Conservation (phyloP, 225 moss, liverwort and hornwort genomes). For the Takakia lepidozioides region DNA sequence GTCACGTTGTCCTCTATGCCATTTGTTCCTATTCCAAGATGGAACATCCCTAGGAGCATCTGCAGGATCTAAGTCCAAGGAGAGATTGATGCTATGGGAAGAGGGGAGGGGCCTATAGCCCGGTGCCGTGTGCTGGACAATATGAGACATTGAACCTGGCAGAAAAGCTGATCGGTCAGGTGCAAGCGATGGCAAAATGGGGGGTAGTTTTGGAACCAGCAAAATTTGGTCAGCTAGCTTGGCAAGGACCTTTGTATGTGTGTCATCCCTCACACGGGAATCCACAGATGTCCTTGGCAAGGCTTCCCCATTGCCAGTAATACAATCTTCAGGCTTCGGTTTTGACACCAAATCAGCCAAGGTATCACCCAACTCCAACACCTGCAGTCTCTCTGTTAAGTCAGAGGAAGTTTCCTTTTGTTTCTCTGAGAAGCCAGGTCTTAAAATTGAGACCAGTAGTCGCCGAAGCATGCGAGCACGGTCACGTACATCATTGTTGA, state of each 20-base stretch:
- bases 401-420: constrained; percentile 13
- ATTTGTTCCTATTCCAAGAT: no score
- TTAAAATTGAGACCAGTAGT: constrained; percentile 42
- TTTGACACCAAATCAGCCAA: constrained; percentile 8
- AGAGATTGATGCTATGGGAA: constrained; percentile 57
- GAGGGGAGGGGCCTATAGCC: constrained; percentile 70
- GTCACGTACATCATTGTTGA: constrained; percentile 81
- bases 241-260: constrained; percentile 21
- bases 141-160: constrained; percentile 96
- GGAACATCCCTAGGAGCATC: constrained; percentile 10
- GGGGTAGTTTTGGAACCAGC: constrained; percentile 67
- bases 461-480: constrained; percentile 71
- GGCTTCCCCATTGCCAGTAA: constrained; percentile 15
- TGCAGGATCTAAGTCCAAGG: no score
- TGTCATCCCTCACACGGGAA: constrained; percentile 3
- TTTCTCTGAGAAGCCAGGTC: constrained; percentile 4
- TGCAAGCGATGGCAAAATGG: constrained; percentile 60
- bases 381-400: constrained; percentile 30
- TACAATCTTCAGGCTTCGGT: constrained; percentile 11
- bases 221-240: constrained; percentile 60
- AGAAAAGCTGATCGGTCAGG: constrained; percentile 79
- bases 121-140: constrained; percentile 87
- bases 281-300: no score
- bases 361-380: constrained; percentile 29
- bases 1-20: constrained; percentile 11